Evolutionary conservation across 805 yeast genomes (phyloP).

Genomic region (Lipomyces spencermartinsiae): DNA sequence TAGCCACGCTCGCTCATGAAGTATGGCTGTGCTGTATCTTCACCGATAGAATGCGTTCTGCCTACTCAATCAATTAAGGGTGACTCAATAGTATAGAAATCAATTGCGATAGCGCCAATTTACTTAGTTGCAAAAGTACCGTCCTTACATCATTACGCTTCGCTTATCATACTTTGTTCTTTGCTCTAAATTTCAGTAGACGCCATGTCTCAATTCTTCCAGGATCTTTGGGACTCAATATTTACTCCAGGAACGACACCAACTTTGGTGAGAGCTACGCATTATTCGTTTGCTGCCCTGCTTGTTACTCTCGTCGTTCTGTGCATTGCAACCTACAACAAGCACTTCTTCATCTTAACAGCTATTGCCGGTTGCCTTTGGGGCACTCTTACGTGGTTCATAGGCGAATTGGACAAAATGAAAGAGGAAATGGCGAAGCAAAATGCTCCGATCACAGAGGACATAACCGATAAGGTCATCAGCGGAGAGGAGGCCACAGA

Average conservation of each 20-base stretch:
- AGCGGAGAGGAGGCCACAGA: conserved; percentile 31
- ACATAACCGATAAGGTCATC: conserved; percentile 17
- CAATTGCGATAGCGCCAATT: too few relatives aligned
- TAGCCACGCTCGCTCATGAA: too few relatives aligned
- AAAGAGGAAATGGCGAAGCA: conserved; percentile 37
- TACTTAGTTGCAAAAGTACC: not conserved
- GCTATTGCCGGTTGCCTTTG: conserved; percentile 71
- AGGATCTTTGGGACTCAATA: conserved; percentile 86
- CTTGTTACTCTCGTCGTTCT: conserved; percentile 62
- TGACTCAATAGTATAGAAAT: not conserved
- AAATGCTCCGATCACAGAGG: conserved; percentile 39
- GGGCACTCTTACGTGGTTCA: conserved; percentile 82
- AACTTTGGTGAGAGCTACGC: conserved; percentile 86
- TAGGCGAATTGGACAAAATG: conserved; percentile 34
- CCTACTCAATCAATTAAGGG: not conserved
- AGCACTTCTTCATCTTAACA: conserved; percentile 67
- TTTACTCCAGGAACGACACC: conserved; percentile 95
- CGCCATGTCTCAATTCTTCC: conserved; percentile 47
- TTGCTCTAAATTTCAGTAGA: not conserved
- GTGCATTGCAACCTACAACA: conserved; percentile 62
- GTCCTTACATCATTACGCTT: too few relatives aligned
- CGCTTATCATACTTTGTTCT: not conserved
- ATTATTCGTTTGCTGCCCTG: conserved; percentile 74
- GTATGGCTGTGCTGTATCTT: too few relatives aligned
- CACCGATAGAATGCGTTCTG: too few relatives aligned